Base-by-base conservation (phyloP, 371 early-diverging fungal genomes). In the Blakeslea trispora region DNA sequence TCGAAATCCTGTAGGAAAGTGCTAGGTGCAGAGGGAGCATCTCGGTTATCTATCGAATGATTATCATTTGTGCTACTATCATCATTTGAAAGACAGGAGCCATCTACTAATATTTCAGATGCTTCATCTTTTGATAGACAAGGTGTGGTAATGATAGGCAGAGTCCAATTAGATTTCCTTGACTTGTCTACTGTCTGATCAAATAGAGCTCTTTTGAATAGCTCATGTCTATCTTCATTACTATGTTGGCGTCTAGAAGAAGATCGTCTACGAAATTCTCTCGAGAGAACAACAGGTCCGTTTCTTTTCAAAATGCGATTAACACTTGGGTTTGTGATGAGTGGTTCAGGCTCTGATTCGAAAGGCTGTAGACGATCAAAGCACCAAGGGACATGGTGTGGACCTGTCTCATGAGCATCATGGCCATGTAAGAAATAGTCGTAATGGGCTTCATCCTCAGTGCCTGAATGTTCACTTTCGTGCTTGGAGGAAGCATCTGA, bases 331-430 rank as follows among this genome's bases (percentile, higher is more conserved):
- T 80, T 80, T 41, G 77, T 69, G 54, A 81, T 59, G 10, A 84
- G 63, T 21, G 82, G 82, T 41, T 81, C 81, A 1, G 77, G 70
- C 32, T 82, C 82, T 48, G 74, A 74, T 55, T 84, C 85, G 18
- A 84, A 66, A 2, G 83, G 71, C 42, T 82, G 82, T 13, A 84
- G 57, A 21, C 75, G 66, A 24, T 81, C 78, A 57, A 81, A 82
- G 53, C 82, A 82, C 48, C 69, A 64, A 18, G 74, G 69, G 17
- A 59, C 48, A 44, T 69, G 66, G 18, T 57, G 53, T 24, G 66
- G 72, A 23, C 50, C 42, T 17, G 58, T 50, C 53, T 59, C 59
- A 50, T 68, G 65, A 7, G 55, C 39, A 15, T 23, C 39, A 46
- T 61, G 61, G 49, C 55, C 55, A 53, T 74, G 68, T 46, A 66